Evolutionary conservation across 2,329 filamentous ascomycete genomes (phyloP).

Genomic region (Lachnellula subtilissima): DNA sequence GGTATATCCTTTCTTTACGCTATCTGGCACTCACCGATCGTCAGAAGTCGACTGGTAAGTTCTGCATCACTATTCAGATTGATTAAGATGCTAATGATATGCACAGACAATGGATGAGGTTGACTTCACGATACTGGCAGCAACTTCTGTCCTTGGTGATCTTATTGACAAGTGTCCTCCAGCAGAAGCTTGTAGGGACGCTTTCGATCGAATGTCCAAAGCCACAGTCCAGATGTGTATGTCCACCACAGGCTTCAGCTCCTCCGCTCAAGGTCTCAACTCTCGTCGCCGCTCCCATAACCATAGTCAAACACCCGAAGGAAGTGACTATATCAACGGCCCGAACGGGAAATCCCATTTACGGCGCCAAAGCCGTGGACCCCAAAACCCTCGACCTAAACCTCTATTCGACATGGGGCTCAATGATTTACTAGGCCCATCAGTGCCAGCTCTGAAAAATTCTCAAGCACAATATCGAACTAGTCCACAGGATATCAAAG

Average conservation of each 20-base stretch:
- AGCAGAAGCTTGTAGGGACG: constrained; percentile 88
- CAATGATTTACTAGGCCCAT: constrained; percentile 28
- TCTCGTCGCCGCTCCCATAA: constrained; percentile 15
- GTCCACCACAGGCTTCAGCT: constrained; percentile 53
- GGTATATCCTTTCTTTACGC: constrained; percentile 95
- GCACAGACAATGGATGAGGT: constrained; percentile 80
- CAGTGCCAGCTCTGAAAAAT: constrained; percentile 1
- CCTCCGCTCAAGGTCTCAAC: constrained; percentile 24
- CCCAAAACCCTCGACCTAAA: constrained; percentile 20
- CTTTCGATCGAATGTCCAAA: constrained; percentile 91
- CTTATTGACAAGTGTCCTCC: constrained; percentile 93
- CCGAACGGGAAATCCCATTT: background rate
- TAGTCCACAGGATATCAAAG: constrained; percentile 11
- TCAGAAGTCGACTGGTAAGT: constrained; percentile 78
- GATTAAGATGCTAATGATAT: constrained; percentile 21
- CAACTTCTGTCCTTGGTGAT: constrained; percentile 86
- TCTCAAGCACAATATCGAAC: background rate
- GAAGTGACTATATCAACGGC: constrained; percentile 19
- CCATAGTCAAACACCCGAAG: background rate
- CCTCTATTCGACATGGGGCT: constrained; percentile 31
- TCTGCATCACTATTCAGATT: background rate
- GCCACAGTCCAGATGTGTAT: constrained; percentile 94
- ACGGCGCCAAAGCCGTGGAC: constrained; percentile 14
- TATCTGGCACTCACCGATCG: constrained; percentile 91
- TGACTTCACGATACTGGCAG: constrained; percentile 92